Evolutionary conservation across 768 basidiomycete species (phyloP).

Genomic region (Boletus reticulatus): DNA sequence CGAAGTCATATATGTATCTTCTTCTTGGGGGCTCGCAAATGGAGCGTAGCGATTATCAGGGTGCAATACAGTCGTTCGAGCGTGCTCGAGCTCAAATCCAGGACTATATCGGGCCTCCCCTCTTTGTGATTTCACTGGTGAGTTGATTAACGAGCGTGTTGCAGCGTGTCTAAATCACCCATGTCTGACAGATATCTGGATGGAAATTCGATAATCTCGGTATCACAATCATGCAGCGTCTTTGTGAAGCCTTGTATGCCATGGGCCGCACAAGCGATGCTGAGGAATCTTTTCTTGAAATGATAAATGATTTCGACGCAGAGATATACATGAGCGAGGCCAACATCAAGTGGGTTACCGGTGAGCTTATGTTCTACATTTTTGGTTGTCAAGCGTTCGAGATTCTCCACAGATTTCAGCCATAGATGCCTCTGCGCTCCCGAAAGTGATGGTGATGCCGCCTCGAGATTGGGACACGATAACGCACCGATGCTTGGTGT

Average conservation of each 20-base stretch:
- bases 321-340: too few relatives aligned
- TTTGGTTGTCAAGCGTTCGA: background rate
- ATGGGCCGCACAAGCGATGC: background rate
- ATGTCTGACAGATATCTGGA: background rate
- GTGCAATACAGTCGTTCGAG: background rate
- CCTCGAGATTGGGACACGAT: background rate
- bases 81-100: background rate
- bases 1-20: background rate
- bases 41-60: background rate
- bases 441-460: background rate
- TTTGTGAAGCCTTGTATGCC: background rate
- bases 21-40: background rate
- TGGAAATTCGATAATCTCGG: background rate
- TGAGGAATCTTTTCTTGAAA: background rate
- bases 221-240: background rate
- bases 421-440: background rate
- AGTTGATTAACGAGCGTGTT: background rate
- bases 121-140: background rate
- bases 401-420: background rate
- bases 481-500: background rate
- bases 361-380: background rate
- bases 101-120: background rate
- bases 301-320: background rate
- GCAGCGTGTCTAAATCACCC: background rate
- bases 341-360: background rate